Evolutionary conservation across 2,329 filamentous ascomycete species (phyloP), one percentile per base, ranked within the genome.

Genomic region (Alternaria sp.): DNA sequence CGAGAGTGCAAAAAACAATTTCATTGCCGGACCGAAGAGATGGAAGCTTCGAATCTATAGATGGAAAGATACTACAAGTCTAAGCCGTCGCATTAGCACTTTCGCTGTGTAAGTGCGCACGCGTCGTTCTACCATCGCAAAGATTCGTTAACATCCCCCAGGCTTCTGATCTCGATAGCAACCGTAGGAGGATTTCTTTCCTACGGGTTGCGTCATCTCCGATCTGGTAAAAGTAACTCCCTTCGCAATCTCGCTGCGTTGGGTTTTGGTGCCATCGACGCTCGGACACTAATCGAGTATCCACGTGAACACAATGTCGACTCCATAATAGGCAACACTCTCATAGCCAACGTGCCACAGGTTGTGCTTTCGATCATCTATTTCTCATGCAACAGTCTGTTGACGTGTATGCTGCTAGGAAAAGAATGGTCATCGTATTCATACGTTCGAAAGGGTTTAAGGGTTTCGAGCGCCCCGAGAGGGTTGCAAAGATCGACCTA

Each of bases 371-470:
- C 25, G 17, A n/a, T n/a, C 13, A 30, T 50, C 0, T 86, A 86
- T 67, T 76, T 85, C 15, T 71, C 78, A 1, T 83, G 81, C 73
- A 85, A 85, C 63, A 74, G 74, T 3, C 72, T 85, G 3, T 73
- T 83, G n/a, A 87, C 83, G 1, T 77, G 73, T 3, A 85, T 86
- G 76, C 77, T 84, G 0, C 69, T 83, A 0, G 82, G 80, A 1
- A 71, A 76, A 9, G 86, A 88, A 72, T 88, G 82, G 72, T 79
- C 75, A 36, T 63, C 69, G 0, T 85, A 82, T 71, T 76, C 79
- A 5, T 32, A 62, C 0, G 13, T 67, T 0, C 65, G 69, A 1
- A 82, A 68, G 61, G 59, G 68, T 0, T 71, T 84, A 0, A 77
- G 81, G 3, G 80, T 83, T 2, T 81, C 78, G 3, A 47, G 26